phyloP scores from a whole-genome alignment of 176 grass and related monocot genomes.

The Oryza glaberrima region DNA sequence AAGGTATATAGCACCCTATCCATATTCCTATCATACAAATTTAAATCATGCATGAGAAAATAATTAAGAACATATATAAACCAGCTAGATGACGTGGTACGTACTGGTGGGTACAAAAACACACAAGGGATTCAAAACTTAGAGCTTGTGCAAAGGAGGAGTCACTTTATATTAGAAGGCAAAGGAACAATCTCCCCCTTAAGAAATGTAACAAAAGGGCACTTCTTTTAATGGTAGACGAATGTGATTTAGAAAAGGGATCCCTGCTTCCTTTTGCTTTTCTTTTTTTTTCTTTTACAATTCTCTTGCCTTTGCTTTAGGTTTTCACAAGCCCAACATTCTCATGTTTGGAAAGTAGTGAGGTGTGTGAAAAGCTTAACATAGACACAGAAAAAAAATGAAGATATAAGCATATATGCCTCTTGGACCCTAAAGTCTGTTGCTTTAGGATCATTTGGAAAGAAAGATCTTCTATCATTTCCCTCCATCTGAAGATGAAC shows the following conservation, averaged over 20 bases:
- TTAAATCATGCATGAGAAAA: neutral
- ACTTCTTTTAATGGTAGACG: conserved; percentile 54
- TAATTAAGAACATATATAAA: neutral
- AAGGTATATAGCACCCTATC: neutral
- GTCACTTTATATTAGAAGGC: conserved; percentile 53
- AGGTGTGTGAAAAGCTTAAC: conserved; percentile 54
- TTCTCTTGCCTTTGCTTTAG: conserved; percentile 50
- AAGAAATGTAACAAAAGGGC: conserved; percentile 41
- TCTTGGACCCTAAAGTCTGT: conserved; percentile 34
- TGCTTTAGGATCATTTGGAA: conserved; percentile 46
- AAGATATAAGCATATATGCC: conserved; percentile 35
- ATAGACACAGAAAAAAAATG: neutral
- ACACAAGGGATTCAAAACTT: conserved; percentile 57
- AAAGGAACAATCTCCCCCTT: conserved; percentile 49
- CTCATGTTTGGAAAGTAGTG: conserved; percentile 51
- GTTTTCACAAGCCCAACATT: conserved; percentile 54
- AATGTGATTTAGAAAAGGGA: conserved; percentile 53
- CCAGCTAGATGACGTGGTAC: conserved; percentile 20
- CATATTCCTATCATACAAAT: neutral
- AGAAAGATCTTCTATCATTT: conserved; percentile 45
- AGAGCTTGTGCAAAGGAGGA: conserved; percentile 54
- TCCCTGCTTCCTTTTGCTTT: conserved; percentile 17
- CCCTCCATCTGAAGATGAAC: conserved; percentile 15
- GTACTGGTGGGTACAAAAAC: conserved; percentile 3
- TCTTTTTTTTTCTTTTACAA: conserved; percentile 15